Evolutionary conservation across 257 asterid genomes (phyloP).

Genomic region (Solanum chiquidenum): DNA sequence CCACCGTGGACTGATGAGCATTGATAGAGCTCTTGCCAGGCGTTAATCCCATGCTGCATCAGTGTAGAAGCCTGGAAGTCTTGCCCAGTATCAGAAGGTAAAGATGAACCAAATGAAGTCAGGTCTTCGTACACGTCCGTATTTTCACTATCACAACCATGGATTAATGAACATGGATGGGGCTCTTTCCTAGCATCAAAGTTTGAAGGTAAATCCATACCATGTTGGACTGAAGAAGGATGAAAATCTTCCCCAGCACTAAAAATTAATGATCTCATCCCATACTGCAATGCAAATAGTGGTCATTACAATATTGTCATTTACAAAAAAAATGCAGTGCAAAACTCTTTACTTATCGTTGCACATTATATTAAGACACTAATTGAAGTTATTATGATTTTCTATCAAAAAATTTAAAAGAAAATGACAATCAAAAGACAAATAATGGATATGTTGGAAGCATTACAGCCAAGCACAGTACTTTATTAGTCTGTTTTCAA

Average conservation of each 20-base stretch:
- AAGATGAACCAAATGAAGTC: background rate
- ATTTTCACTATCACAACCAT: background rate
- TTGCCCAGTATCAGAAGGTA: background rate
- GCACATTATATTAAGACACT: background rate
- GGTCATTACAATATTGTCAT: background rate
- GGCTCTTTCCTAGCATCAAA: background rate
- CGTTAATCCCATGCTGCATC: background rate
- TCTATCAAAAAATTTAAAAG: background rate
- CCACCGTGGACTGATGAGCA: background rate
- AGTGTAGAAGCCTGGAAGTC: background rate
- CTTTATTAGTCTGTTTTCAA: background rate
- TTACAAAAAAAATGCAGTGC: background rate
- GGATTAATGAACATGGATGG: background rate
- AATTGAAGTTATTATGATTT: background rate
- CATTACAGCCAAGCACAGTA: background rate
- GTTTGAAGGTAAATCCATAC: background rate
- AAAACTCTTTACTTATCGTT: background rate
- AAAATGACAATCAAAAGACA: background rate
- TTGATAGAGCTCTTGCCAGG: background rate
- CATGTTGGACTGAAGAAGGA: background rate
- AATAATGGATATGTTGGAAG: background rate
- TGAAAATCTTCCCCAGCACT: background rate
- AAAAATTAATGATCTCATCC: background rate
- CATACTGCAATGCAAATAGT: background rate
- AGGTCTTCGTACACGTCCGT: background rate